Base-by-base conservation (phyloP, 2,329 filamentous ascomycete species). In the Dothidotthia symphoricarpi region DNA sequence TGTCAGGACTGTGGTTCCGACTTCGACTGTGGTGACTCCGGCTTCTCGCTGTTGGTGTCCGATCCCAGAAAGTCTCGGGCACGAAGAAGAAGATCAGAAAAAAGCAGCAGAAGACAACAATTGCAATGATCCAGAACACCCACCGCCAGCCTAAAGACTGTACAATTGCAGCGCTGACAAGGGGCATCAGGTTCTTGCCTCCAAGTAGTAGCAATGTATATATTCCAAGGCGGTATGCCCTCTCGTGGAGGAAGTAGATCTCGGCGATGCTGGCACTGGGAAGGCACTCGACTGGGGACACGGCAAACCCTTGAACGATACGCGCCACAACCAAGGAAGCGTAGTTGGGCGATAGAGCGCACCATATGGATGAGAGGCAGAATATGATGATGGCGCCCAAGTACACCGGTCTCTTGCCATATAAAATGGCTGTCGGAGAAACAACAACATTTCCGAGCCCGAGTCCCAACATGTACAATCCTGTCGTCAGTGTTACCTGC, bases 31-130 rank as follows among this genome's bases (percentile, higher is more conserved):
- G 50, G 36, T 45, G 59, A 45, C 41, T 69, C 69, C 57, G 40
- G 33, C 39, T 47, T 30, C 69, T 63, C 22, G 76, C 71, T 19
- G 70, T 68, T 7, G 90, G 89, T 2, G 85, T 84, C 31, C 91
- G 77, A 64, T 96, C 89, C 91, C 91, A 97, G 51, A 95, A 96
- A 0, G 89, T 95, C 69, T 97, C 91, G 0, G 91, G 91, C 0
- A 95, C 87, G 54, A 95, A 95, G 42, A 96, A 75, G 63, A 95
- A 95, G 1, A 97, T 74, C 3, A 95, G 69, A 14, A 80, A 63
- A 25, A 82, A 76, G 43, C 82, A 83, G 31, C 87, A 78, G 0
- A 75, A 87, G 24, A 89, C 85, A 8, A 95, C 72, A 3, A 95
- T 86, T 1, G 89, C 81, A 30, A 95, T 82, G 38, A 95, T 82